A percentile compares a stretch with the other conserved stretches of the same genome.
These are phyloP conservation scores for Piromyces sp. DNA, from an alignment of 192 early-diverging fungal species.

Conservation along the genomic window DNA sequence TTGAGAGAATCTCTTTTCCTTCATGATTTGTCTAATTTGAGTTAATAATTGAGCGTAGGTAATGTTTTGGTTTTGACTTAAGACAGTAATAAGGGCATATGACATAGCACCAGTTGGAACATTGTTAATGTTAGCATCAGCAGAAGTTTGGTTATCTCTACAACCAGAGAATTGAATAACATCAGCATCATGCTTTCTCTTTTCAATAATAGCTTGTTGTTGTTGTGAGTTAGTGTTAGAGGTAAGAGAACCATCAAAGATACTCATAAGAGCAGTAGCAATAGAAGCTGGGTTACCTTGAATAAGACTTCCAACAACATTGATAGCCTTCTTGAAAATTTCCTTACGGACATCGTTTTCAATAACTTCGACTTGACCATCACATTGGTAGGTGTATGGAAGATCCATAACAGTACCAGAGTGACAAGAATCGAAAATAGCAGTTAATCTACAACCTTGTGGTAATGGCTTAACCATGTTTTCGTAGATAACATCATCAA, in stretches of 20 bases:
- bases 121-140: not conserved
- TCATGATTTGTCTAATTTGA: conserved; percentile 11
- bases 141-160: not conserved
- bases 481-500: conserved; percentile 20
- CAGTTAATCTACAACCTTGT: conserved; percentile 52
- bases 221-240: not conserved
- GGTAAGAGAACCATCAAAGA: not conserved
- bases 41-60: conserved; percentile 30
- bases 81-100: not conserved
- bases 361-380: conserved; percentile 31
- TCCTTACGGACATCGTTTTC: too few relatives aligned
- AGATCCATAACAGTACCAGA: conserved; percentile 67
- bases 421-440: conserved; percentile 73
- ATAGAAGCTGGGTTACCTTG: not conserved
- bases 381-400: conserved; percentile 57
- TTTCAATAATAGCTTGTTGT: not conserved
- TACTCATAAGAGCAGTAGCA: not conserved
- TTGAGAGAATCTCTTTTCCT: conserved; percentile 18
- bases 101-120: not conserved
- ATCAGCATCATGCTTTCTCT: not conserved
- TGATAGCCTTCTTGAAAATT: not conserved
- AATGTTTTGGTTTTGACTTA: conserved; percentile 7
- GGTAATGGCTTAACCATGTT: conserved; percentile 21
- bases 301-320: not conserved
- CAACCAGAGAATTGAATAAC: too few relatives aligned